These are phyloP conservation scores for Fusarium veterinarium DNA, from an alignment of 2,329 filamentous ascomycete species.

Conservation along the genomic window DNA sequence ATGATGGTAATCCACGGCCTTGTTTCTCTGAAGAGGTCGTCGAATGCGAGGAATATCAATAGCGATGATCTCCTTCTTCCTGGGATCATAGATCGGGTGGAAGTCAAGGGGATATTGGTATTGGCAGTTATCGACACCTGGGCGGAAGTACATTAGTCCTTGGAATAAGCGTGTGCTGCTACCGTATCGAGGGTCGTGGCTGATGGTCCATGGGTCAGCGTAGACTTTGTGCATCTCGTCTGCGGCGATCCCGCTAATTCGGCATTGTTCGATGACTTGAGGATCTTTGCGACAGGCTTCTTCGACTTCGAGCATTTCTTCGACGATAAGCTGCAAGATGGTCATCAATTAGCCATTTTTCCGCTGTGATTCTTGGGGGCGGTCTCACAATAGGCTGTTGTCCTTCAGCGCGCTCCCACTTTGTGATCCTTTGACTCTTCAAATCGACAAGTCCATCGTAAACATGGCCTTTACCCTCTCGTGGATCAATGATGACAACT, in stretches of 20 bases:
- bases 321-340: constrained; percentile 80
- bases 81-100: constrained; percentile 88
- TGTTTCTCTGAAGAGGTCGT: constrained; percentile 74
- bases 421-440: constrained; percentile 70
- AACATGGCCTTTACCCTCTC: constrained; percentile 72
- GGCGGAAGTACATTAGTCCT: constrained; percentile 96
- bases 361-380: no score
- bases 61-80: constrained; percentile 80
- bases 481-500: constrained; percentile 81
- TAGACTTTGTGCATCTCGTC: constrained; percentile 96
- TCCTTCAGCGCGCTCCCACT: constrained; percentile 80
- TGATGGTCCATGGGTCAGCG: constrained; percentile 96
- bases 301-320: constrained; percentile 87
- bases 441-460: constrained; percentile 86
- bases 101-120: constrained; percentile 94
- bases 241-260: constrained; percentile 80
- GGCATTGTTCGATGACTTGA: constrained; percentile 90
- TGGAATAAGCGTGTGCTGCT: constrained; percentile 84
- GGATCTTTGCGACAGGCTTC: constrained; percentile 79
- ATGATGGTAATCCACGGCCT: constrained; percentile 83
- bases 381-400: constrained; percentile 79
- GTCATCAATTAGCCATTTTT: constrained; percentile 7
- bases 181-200: constrained; percentile 90
- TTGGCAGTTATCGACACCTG: constrained; percentile 85
- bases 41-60: constrained; percentile 86